Conservation (phyloP, 768 basidiomycete species). For the Naganishia friedmannii region DNA sequence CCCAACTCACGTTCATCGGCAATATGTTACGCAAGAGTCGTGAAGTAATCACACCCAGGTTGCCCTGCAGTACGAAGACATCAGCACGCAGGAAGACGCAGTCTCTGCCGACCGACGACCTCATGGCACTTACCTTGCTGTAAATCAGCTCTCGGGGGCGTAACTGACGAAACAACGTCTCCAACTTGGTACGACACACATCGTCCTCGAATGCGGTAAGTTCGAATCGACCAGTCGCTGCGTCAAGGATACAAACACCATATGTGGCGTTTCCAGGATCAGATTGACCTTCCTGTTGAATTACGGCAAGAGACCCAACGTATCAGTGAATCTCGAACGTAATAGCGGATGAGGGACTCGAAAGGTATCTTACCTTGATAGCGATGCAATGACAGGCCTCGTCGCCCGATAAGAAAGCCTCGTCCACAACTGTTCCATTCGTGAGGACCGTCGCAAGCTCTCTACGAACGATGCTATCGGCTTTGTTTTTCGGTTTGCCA, state of each 20-base stretch:
- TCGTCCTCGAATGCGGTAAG: conserved; percentile 87
- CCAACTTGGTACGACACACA: conserved; percentile 82
- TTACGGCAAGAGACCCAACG: background rate
- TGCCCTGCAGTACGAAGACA: conserved; percentile 61
- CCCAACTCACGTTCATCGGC: conserved; percentile 82
- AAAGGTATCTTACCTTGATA: conserved; percentile 59
- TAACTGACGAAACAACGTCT: conserved; percentile 87
- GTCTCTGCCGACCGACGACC: conserved; percentile 26
- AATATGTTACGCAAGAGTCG: conserved; percentile 77
- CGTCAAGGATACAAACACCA: conserved; percentile 87
- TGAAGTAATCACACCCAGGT: conserved; percentile 75
- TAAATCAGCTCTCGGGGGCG: conserved; percentile 87
- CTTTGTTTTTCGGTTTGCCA: conserved; percentile 54
- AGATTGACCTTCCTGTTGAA: conserved; percentile 21
- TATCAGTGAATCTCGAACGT: background rate
- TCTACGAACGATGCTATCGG: conserved; percentile 72
- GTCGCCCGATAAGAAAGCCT: conserved; percentile 80
- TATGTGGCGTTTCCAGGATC: conserved; percentile 54
- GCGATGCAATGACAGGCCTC: conserved; percentile 93
- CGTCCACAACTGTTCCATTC: conserved; percentile 90
- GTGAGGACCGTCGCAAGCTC: conserved; percentile 96
- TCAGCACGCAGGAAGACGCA: conserved; percentile 24
- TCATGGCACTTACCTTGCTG: conserved; percentile 64
- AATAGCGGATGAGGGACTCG: background rate
- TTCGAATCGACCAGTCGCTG: conserved; percentile 92